Base-by-base conservation (phyloP, 1,284 basidiomycete genomes). In the Ceratobasidium sp. region DNA sequence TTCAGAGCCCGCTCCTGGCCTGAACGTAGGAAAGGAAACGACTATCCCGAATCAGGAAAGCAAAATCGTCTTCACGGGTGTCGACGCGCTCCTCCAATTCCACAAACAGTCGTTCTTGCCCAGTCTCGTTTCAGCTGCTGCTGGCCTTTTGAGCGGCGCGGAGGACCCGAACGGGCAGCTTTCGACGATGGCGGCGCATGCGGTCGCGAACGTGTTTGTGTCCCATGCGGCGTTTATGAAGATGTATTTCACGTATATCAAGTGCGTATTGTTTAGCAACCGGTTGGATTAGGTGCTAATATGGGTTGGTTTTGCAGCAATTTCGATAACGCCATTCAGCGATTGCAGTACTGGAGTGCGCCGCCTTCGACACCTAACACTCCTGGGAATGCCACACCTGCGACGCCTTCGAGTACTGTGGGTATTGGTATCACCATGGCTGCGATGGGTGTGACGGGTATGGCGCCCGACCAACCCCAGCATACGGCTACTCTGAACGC, bases 171-270 rank as follows among this genome's bases (percentile, higher is more conserved):
- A 94, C 76, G 94, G 94, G 0, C 87, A 89, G 72, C 81, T 93
- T 48, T 96, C 95, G 0, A 84, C 91, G 50, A 86, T 85, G 27
- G 92, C 94, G 9, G 95, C 95, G 0, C 93, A 90, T 77, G 88
- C 89, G 33, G 91, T 99, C 45, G 97, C 95, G 7, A 89, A 92
- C 76, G 96, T 94, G 50, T 99, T 99, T 83, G 85, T 93, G 76
- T 93, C 91, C 63, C 96, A 98, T 82, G 94, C 95, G 48, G 95
- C 96, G 7, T 97, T 97, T 86, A 95, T 98, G 94, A 95, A 88
- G 84, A 96, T 98, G 91, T 98, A 98, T 83, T 96, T 95, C 62
- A 93, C 93, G 51, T 98, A 97, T 82, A 97, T 97, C 87, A 98
- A 97, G 93, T 94, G 81, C 81, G 93, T 87, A 33, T 45, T 50